These are phyloP conservation scores for Aspergillus eucalypticola DNA, from an alignment of 2,329 filamentous ascomycete genomes.

Conservation along the genomic window DNA sequence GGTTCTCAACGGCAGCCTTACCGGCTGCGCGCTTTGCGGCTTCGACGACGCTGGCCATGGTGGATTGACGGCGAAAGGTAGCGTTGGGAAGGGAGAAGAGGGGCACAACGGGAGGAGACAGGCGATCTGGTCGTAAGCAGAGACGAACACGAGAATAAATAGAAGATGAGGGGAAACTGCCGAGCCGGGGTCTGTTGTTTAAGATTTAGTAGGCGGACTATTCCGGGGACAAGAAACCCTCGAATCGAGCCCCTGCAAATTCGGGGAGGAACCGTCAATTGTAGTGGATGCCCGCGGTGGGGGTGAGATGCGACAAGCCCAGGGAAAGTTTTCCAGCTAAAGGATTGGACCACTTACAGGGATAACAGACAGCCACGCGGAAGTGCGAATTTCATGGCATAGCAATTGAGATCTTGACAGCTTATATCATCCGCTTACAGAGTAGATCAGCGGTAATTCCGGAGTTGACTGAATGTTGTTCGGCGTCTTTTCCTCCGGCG, in stretches of 20 bases:
- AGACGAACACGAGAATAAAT: slow-evolving; percentile 8
- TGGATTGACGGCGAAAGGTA: slow-evolving; percentile 25
- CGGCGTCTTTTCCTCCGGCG: background rate
- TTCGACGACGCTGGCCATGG: slow-evolving; percentile 51
- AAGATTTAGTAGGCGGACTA: slow-evolving; percentile 17
- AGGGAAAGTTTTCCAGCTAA: background rate
- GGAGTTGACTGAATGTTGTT: background rate
- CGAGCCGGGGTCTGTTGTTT: slow-evolving; percentile 11
- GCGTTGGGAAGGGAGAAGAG: slow-evolving; percentile 6
- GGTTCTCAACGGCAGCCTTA: slow-evolving; percentile 58
- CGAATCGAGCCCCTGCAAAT: slow-evolving; percentile 4
- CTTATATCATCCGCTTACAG: background rate
- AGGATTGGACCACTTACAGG: slow-evolving; percentile 10
- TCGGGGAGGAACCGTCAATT: slow-evolving; percentile 14
- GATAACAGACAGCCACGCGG: slow-evolving; percentile 1
- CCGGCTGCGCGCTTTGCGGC: slow-evolving; percentile 62
- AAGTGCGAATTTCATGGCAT: slow-evolving; percentile 7
- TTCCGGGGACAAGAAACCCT: slow-evolving; percentile 18
- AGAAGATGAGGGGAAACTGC: slow-evolving; percentile 5
- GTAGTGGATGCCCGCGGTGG: slow-evolving; percentile 6
- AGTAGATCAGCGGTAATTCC: background rate
- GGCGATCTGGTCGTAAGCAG: background rate
- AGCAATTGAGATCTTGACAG: background rate
- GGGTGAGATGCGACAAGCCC: background rate
- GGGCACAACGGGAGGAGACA: background rate